These are phyloP conservation scores for Emmonsia crescens DNA, from an alignment of 2,329 filamentous ascomycete species.

Conservation along the genomic window DNA sequence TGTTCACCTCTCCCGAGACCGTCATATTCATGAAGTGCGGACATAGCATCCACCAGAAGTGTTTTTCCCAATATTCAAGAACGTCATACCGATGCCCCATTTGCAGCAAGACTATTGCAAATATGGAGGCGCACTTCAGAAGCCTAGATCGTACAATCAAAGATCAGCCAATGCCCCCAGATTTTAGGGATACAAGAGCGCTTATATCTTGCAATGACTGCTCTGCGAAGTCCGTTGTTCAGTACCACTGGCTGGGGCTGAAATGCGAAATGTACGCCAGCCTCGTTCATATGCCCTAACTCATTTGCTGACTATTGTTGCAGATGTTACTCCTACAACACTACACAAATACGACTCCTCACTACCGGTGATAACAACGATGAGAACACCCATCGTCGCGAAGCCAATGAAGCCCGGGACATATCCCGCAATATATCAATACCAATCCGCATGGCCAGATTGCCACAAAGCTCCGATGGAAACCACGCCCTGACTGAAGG, in stretches of 20 bases:
- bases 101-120: constrained; percentile 90
- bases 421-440: constrained; percentile 1
- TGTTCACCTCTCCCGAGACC: constrained; percentile 80
- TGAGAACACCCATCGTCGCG: constrained; percentile 12
- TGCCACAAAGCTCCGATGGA: constrained; percentile 21
- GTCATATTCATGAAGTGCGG: constrained; percentile 94
- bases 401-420: constrained; percentile 8
- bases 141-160: constrained; percentile 81
- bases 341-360: constrained; percentile 32
- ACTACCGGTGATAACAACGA: constrained; percentile 18
- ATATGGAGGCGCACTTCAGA: constrained; percentile 93
- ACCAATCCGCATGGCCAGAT: constrained; percentile 15
- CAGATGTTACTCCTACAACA: constrained; percentile 39
- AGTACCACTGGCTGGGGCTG: constrained; percentile 88
- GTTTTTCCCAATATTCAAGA: constrained; percentile 78
- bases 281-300: neutral
- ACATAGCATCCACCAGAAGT: constrained; percentile 86
- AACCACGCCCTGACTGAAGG: constrained; percentile 15
- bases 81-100: constrained; percentile 92
- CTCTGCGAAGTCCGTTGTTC: constrained; percentile 70
- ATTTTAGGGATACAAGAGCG: constrained; percentile 69
- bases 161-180: constrained; percentile 80
- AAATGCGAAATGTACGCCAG: constrained; percentile 57
- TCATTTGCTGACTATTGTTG: constrained; percentile 6
- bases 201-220: constrained; percentile 93